Base-by-base conservation (phyloP, 2,329 filamentous ascomycete genomes). In the Aspergillaceae sp. region DNA sequence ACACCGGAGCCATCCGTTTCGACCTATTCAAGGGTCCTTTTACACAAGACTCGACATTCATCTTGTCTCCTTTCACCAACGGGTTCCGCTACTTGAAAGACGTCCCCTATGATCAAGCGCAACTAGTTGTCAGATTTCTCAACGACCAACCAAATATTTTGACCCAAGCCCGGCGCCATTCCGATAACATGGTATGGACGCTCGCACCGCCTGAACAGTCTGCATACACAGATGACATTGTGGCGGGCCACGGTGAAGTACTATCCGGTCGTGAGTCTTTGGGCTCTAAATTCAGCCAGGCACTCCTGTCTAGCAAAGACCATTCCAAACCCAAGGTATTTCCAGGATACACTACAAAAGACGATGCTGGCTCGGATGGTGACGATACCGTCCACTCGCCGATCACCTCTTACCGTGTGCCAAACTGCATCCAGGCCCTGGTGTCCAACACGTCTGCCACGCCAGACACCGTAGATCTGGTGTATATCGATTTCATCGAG, bases 1-100 rank as follows among this genome's bases (percentile, higher is more conserved):
- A 98, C 67, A 95, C 87, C 0, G 92, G 92, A 28, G 87, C 86
- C 3, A 82, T 98, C 54, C 86, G 92, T 40, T 98, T 97, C 65
- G 92, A 98, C 64, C 86, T 98, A 50, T 94, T 96, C 74, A 82
- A 91, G 64, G 92, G 92, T 0, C 74, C 83, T 0, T 97, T 97
- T 61, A 97, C 92, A 0, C 80, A 82, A 35, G 92, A 98, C 63
- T 84, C 83, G 3, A 87, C 86, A 0, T 97, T 82, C 61, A 83
- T 91, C 35, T 77, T 97, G 29, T 94, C 86, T 6, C 92, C 92
- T 0, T 98, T 98, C 63, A 81, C 80, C 2, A 94, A 84, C 65
- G 79, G 78, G 1, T 85, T 96, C 64, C 74, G 77, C 28, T 88
- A 82, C 55, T 74, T 96, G 43, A 82, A 84, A 44, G 81, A 94